Percentiles rank a stretch among this genome's conserved stretches.
phyloP scores from a whole-genome alignment of 139 green algal genomes.

The Volvox reticuliferus region DNA sequence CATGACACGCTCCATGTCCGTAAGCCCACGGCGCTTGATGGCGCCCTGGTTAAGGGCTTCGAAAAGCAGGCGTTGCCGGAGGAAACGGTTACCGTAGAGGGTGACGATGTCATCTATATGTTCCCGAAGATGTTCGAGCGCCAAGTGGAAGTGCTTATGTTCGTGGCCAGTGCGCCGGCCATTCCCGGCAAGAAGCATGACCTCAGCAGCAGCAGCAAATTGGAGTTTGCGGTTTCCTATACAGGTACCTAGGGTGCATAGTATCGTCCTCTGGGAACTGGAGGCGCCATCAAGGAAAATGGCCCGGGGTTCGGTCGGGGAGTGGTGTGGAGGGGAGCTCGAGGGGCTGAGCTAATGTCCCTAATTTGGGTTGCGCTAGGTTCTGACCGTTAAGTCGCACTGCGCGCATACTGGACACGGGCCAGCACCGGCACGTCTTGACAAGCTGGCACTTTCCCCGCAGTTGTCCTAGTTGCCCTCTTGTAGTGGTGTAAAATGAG shows the following conservation, averaged over 20 bases:
- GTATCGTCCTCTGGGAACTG: no score
- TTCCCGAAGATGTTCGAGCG: constrained; percentile 54
- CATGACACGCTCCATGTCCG: constrained; percentile 50
- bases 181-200: constrained; percentile 53
- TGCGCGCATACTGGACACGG: no score
- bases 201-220: constrained; percentile 45
- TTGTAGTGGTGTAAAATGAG: no score
- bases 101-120: constrained; percentile 62
- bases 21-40: constrained; percentile 58
- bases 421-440: no score
- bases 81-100: constrained; percentile 37
- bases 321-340: no score
- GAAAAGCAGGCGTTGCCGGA: constrained; percentile 53
- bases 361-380: no score
- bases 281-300: no score
- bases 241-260: constrained; percentile 8
- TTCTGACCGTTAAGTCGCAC: no score
- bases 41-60: constrained; percentile 45
- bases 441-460: no score
- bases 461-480: no score
- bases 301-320: no score
- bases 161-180: constrained; percentile 49
- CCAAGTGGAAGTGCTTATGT: constrained; percentile 52
- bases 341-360: no score
- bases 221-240: constrained; percentile 51